Conservation (phyloP, 257 asterid genomes). For the Solanum tacnaense region DNA sequence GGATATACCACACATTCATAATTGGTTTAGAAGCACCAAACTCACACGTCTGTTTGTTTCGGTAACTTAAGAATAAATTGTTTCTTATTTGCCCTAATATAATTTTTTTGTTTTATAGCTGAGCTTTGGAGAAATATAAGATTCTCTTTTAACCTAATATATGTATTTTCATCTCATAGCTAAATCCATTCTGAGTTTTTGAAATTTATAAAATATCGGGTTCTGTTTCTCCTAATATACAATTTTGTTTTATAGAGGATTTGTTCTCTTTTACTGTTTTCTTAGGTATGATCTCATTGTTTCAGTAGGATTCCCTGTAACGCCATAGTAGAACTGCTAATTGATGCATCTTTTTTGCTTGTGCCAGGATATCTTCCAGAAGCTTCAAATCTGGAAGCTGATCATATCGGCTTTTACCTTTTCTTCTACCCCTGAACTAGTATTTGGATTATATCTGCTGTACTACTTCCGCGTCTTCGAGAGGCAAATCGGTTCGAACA, state of each 20-base stretch:
- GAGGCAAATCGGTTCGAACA: slow-evolving; percentile 97
- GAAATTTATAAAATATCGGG: not conserved
- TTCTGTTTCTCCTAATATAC: not conserved
- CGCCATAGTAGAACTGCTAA: not conserved
- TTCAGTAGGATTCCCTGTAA: not conserved
- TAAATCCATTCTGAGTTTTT: not conserved
- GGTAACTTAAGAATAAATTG: not conserved
- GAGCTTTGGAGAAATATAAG: not conserved
- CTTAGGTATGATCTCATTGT: not conserved
- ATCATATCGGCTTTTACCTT: slow-evolving; percentile 77
- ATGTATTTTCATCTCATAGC: not conserved
- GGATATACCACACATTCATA: not conserved
- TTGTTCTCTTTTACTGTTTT: not conserved
- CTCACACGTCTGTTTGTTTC: not conserved
- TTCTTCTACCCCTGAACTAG: slow-evolving; percentile 87
- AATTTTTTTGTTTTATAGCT: not conserved
- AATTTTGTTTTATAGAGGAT: not conserved
- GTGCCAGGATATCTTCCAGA: slow-evolving; percentile 84
- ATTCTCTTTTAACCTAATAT: not conserved
- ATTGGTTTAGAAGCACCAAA: not conserved
- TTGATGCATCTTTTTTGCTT: slow-evolving; percentile 7
- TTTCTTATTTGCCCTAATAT: not conserved
- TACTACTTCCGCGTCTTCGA: slow-evolving; percentile 98
- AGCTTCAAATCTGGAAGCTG: slow-evolving; percentile 91
- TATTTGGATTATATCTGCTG: slow-evolving; percentile 81